Base-by-base conservation (phyloP, 208 protist species). In the Blechomonas ayalai region DNA sequence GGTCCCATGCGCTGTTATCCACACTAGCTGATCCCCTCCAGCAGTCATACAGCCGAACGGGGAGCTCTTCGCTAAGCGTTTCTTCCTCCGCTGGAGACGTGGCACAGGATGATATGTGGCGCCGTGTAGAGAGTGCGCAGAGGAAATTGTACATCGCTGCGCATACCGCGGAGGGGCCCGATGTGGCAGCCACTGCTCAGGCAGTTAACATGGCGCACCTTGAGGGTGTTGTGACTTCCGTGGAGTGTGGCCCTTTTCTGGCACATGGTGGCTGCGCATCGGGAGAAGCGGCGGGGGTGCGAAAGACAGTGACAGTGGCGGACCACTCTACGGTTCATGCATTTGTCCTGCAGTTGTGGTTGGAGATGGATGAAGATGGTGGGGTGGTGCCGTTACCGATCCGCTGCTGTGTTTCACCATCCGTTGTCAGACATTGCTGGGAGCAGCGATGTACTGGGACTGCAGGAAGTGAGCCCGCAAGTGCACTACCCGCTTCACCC, bases 181-280 rank as follows among this genome's bases (percentile, higher is more conserved):
- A 16, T 25, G 57, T 56, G 29, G 57, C 16, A 9, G 39, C 33
- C 13, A 36, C 48, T 1, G 39, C 57, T 8, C 18, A 8, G 3
- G 57, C 24, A 18, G 46, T 64, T 4, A 82, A 78, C 31, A n/a
- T 52, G n/a, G 52, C 53, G 0, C 70, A 84, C 58, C 34, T 88
- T 7, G 72, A 72, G 28, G 79, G 70, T 10, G 34, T 70, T 16
- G 71, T 88, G 27, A 22, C 24, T 18, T 19, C 53, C 20, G 68
- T 84, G 25, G 41, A 60, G 27, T 71, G 56, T 18, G 73, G 79
- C 13, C n/a, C n/a, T n/a, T 58, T 46, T 46, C 8, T 31, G 18
- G 52, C 40, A 9, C 40, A 36, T 6, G n/a, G n/a, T n/a, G n/a
- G n/a, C n/a, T n/a, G n/a, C n/a, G n/a, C n/a, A n/a, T n/a, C n/a